Conservation (phyloP, 805 yeast genomes). For the Yarrowia bubula region DNA sequence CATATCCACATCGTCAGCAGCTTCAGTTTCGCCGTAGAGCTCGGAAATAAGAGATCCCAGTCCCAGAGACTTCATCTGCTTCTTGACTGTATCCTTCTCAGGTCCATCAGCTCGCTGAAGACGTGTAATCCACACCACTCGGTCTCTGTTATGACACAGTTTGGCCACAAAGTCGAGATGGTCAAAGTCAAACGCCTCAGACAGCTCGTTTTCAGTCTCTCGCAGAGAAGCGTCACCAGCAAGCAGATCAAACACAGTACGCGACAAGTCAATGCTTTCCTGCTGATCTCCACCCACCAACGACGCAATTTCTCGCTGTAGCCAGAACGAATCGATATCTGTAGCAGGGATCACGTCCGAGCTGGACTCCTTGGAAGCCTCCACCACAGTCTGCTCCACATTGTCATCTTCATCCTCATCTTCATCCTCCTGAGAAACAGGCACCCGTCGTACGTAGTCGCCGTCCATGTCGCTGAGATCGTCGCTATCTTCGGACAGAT, state of each 20-base stretch:
- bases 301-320: slow-evolving; percentile 50
- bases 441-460: slow-evolving; percentile 32
- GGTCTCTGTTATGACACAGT: slow-evolving; percentile 51
- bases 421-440: slow-evolving; percentile 30
- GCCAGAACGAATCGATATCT: slow-evolving; percentile 51
- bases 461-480: slow-evolving; percentile 35
- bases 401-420: slow-evolving; percentile 24
- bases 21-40: slow-evolving; percentile 32
- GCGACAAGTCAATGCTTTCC: slow-evolving; percentile 44
- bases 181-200: slow-evolving; percentile 53
- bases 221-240: slow-evolving; percentile 42
- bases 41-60: slow-evolving; percentile 46
- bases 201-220: slow-evolving; percentile 54
- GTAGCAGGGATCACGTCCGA: slow-evolving; percentile 38
- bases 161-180: slow-evolving; percentile 50
- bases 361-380: not conserved
- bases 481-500: slow-evolving; percentile 33
- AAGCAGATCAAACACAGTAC: slow-evolving; percentile 45
- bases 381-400: slow-evolving; percentile 1
- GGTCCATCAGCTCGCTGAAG: slow-evolving; percentile 43
- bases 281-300: slow-evolving; percentile 42
- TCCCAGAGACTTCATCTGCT: slow-evolving; percentile 48
- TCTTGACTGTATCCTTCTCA: slow-evolving; percentile 41
- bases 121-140: slow-evolving; percentile 55
- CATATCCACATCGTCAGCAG: slow-evolving; percentile 35